Conservation (phyloP, 106 monocot genomes). For the Phalaenopsis equestris region DNA sequence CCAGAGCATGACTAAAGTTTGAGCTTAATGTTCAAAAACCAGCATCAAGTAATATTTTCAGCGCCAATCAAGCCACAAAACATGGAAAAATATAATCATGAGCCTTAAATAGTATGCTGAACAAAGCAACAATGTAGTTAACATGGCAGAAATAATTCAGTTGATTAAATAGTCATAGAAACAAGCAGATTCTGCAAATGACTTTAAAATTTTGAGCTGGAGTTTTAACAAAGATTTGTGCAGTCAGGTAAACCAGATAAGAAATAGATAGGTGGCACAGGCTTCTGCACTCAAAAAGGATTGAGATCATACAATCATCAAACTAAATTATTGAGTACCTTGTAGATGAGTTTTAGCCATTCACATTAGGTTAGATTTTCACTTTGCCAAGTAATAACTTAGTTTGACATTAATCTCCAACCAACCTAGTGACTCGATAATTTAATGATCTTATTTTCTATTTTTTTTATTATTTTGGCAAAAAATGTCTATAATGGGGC, state of each 20-base stretch:
- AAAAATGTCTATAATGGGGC: too few relatives aligned
- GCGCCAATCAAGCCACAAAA: background rate
- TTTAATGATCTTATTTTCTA: too few relatives aligned
- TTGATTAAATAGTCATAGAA: background rate
- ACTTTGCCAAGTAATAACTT: too few relatives aligned
- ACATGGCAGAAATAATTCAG: background rate
- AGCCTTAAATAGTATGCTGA: background rate
- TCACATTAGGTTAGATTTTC: background rate
- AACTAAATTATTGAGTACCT: background rate
- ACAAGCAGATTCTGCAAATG: background rate
- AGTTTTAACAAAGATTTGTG: background rate
- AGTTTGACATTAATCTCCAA: too few relatives aligned
- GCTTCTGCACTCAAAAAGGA: background rate
- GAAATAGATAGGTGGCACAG: background rate
- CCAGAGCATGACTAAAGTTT: constrained; percentile 4
- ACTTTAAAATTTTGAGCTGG: background rate
- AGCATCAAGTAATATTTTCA: background rate
- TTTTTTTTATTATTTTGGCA: too few relatives aligned
- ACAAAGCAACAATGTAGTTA: background rate
- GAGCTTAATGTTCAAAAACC: background rate
- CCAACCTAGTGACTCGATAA: too few relatives aligned
- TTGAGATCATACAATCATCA: background rate
- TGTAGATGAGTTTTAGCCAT: background rate
- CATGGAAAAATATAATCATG: background rate
- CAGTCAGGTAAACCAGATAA: background rate